Percentiles rank a stretch among this genome's conserved stretches.
These are phyloP conservation scores for Wickerhamomyces queroliae DNA, from an alignment of 805 yeast genomes.

Conservation along the genomic window DNA sequence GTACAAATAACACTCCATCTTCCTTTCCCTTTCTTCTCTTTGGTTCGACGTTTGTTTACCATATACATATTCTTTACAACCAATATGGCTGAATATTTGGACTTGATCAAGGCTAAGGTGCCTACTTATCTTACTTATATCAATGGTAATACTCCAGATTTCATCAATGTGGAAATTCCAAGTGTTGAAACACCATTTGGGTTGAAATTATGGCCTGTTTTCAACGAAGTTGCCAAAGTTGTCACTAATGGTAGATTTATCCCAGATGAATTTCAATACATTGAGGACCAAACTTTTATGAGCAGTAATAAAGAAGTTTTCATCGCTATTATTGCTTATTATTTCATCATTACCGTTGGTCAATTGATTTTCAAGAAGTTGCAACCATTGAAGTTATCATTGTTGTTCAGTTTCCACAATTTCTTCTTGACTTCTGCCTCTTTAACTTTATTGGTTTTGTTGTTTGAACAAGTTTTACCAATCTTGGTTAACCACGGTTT, in stretches of 20 bases:
- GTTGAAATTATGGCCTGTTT: slow-evolving; percentile 56
- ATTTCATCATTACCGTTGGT: slow-evolving; percentile 82
- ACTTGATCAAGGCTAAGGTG: slow-evolving; percentile 4
- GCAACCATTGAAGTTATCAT: slow-evolving; percentile 68
- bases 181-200: slow-evolving; percentile 79
- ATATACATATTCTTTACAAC: no score
- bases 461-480: slow-evolving; percentile 83
- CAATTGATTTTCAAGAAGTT: slow-evolving; percentile 50
- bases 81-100: no score
- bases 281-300: slow-evolving; percentile 59
- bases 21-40: no score
- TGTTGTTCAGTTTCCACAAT: slow-evolving; percentile 82
- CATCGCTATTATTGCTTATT: slow-evolving; percentile 60
- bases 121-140: slow-evolving; percentile 15
- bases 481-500: slow-evolving; percentile 69
- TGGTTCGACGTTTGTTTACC: no score
- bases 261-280: slow-evolving; percentile 63
- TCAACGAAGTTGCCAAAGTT: slow-evolving; percentile 41
- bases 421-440: slow-evolving; percentile 66
- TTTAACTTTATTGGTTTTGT: slow-evolving; percentile 55
- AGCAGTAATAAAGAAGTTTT: slow-evolving; percentile 58
- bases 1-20: no score
- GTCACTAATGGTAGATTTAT: slow-evolving; percentile 49
- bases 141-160: slow-evolving; percentile 40
- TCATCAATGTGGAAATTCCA: slow-evolving; percentile 36